Evolutionary conservation across 2,329 filamentous ascomycete species (phyloP).

Genomic region (Thelonectria discophora): DNA sequence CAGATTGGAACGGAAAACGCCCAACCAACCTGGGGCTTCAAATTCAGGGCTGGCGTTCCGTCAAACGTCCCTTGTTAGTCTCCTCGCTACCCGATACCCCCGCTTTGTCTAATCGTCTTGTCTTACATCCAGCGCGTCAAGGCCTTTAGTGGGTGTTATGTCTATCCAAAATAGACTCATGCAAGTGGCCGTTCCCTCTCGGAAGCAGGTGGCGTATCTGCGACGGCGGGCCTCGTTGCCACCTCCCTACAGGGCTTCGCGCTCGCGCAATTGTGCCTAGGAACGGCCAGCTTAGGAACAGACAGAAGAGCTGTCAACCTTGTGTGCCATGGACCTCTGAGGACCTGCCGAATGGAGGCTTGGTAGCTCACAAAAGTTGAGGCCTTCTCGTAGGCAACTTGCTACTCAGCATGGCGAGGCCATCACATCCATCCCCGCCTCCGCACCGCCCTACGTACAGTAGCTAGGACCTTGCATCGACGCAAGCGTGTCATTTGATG

Average conservation of each 20-base stretch:
- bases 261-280: not conserved
- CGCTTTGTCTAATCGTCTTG: not conserved
- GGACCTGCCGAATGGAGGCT: not conserved
- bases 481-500: not conserved
- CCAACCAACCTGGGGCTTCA: not conserved
- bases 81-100: not conserved
- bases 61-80: not conserved
- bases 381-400: not conserved
- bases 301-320: not conserved
- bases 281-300: too few relatives aligned
- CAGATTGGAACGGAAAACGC: not conserved
- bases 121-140: not conserved
- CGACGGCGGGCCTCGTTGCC: not conserved
- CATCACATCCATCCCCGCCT: not conserved
- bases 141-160: not conserved
- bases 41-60: not conserved
- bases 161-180: not conserved
- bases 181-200: not conserved
- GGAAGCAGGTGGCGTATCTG: not conserved
- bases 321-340: not conserved
- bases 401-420: not conserved
- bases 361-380: not conserved
- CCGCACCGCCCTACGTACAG: not conserved
- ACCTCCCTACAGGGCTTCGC: not conserved
- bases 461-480: not conserved